These are phyloP conservation scores for Penicillium maclennaniae DNA, from an alignment of 495 filamentous ascomycete species.

Conservation along the genomic window DNA sequence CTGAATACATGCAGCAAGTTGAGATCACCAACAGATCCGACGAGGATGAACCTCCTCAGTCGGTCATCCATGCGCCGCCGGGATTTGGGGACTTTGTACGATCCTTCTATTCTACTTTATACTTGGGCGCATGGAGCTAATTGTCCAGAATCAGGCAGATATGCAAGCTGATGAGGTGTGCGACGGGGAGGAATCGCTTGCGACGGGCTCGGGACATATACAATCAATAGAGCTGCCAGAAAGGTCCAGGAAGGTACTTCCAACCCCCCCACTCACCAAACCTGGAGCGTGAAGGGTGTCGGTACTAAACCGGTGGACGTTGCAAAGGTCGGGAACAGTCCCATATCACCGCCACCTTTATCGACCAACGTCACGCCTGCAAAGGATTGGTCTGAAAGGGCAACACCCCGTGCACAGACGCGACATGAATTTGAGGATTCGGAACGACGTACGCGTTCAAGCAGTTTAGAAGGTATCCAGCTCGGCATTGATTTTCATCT, in stretches of 20 bases:
- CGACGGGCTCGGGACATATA: background rate
- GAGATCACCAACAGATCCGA: slow-evolving; percentile 49
- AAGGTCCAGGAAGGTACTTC: slow-evolving; percentile 16
- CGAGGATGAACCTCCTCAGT: slow-evolving; percentile 69
- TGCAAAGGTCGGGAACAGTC: slow-evolving; percentile 29
- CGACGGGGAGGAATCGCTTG: slow-evolving; percentile 11
- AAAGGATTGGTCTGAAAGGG: slow-evolving; percentile 61
- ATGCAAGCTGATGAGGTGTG: slow-evolving; percentile 3
- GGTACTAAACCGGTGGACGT: slow-evolving; percentile 8
- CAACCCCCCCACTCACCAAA: background rate
- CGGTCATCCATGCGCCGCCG: slow-evolving; percentile 82
- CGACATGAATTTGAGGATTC: slow-evolving; percentile 63
- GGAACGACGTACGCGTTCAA: slow-evolving; percentile 44
- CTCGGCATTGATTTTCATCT: background rate
- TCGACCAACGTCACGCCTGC: slow-evolving; percentile 64
- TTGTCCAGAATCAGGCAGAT: background rate
- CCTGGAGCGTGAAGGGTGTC: background rate
- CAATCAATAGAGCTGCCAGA: background rate
- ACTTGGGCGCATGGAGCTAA: background rate
- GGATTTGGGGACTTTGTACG: slow-evolving; percentile 76
- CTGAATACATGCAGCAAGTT: slow-evolving; percentile 53
- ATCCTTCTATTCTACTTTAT: slow-evolving; percentile 2
- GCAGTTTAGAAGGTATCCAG: slow-evolving; percentile 67
- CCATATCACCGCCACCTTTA: slow-evolving; percentile 61
- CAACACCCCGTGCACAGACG: slow-evolving; percentile 80